These are phyloP conservation scores for Penstemon eatonii DNA, from an alignment of 257 asterid genomes.

Conservation along the genomic window DNA sequence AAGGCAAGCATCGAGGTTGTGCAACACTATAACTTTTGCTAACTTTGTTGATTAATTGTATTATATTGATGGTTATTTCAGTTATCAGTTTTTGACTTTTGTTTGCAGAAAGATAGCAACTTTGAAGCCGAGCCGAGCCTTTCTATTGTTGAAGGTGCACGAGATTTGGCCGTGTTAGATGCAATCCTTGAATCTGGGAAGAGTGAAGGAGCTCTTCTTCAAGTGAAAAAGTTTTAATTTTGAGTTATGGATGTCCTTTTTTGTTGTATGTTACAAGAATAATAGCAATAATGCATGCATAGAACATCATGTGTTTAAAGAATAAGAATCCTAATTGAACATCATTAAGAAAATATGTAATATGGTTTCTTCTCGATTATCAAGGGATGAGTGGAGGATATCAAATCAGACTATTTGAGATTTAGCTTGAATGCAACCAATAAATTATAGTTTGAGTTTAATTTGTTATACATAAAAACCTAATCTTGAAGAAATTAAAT, in stretches of 20 bases:
- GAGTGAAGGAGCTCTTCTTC: slow-evolving; percentile 59
- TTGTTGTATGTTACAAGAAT: too few relatives aligned
- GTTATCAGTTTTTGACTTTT: background rate
- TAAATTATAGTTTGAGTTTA: too few relatives aligned
- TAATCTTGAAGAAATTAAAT: too few relatives aligned
- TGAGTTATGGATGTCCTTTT: background rate
- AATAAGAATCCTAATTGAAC: too few relatives aligned
- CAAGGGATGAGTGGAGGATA: too few relatives aligned
- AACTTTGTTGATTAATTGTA: background rate
- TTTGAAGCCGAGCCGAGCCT: slow-evolving; percentile 62
- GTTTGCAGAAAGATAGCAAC: slow-evolving; percentile 53
- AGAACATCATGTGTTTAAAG: too few relatives aligned
- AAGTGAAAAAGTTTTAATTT: slow-evolving; percentile 58
- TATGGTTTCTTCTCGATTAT: too few relatives aligned
- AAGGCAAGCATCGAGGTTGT: slow-evolving; percentile 59
- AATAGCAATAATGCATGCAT: too few relatives aligned
- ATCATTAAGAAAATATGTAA: too few relatives aligned
- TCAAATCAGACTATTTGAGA: too few relatives aligned
- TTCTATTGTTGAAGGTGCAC: slow-evolving; percentile 73
- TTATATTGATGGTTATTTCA: background rate
- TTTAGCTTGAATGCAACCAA: too few relatives aligned
- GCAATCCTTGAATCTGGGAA: slow-evolving; percentile 95
- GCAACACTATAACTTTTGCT: background rate
- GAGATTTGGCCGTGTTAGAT: slow-evolving; percentile 81
- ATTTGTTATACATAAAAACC: too few relatives aligned